phyloP scores from a whole-genome alignment of 1,284 basidiomycete genomes.

The Ustilago sp. region DNA sequence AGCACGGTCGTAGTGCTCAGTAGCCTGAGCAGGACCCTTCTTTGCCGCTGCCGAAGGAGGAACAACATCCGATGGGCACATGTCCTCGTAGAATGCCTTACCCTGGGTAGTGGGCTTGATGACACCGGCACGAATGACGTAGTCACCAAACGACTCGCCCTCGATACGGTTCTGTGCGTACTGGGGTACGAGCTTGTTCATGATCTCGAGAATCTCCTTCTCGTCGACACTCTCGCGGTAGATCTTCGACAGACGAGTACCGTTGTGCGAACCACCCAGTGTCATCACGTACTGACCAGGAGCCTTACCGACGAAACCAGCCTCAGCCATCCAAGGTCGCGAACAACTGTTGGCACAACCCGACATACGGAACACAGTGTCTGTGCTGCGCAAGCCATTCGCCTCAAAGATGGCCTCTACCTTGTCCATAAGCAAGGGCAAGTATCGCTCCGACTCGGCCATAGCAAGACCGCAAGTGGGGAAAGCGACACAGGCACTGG shows the following conservation, averaged over 20 bases:
- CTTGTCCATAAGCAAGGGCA: conserved; percentile 94
- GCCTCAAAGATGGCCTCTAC: conserved; percentile 95
- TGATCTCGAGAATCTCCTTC: conserved; percentile 90
- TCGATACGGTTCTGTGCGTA: conserved; percentile 88
- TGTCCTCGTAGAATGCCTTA: conserved; percentile 62
- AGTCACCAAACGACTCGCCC: conserved; percentile 97
- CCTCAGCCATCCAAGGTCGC: conserved; percentile 91
- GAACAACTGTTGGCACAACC: conserved; percentile 70
- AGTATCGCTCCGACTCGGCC: conserved; percentile 93
- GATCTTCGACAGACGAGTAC: conserved; percentile 92
- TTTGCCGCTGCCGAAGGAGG: conserved; percentile 43
- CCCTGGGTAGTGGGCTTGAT: conserved; percentile 64
- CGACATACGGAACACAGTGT: conserved; percentile 94
- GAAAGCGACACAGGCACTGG: conserved; percentile 88
- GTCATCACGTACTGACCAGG: conserved; percentile 94
- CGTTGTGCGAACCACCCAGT: conserved; percentile 92
- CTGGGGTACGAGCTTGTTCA: conserved; percentile 89
- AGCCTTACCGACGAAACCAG: conserved; percentile 96
- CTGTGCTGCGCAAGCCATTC: conserved; percentile 89
- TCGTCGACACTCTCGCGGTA: conserved; percentile 90
- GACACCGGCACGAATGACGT: conserved; percentile 76
- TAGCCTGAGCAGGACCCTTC: conserved; percentile 47
- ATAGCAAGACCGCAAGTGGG: conserved; percentile 93
- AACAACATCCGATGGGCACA: conserved; percentile 50
- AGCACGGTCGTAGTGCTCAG: conserved; percentile 52